phyloP scores from a whole-genome alignment of 805 yeast genomes.

The Saccharomycopsis malanga region DNA sequence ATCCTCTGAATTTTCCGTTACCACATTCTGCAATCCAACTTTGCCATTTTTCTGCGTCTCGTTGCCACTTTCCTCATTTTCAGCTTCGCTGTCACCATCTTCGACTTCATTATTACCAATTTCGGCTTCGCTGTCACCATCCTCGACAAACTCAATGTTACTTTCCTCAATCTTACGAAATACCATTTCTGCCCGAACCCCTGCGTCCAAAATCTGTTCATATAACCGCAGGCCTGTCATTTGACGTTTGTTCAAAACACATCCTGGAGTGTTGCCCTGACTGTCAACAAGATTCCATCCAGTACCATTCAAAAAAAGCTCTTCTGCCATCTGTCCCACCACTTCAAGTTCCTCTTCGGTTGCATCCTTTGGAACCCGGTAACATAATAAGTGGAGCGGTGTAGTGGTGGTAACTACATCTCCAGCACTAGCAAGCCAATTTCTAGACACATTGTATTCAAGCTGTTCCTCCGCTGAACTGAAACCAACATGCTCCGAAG shows the following conservation, averaged over 20 bases:
- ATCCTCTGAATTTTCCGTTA: conserved; percentile 26
- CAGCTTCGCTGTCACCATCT: conserved; percentile 13
- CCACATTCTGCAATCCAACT: neutral
- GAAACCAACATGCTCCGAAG: neutral
- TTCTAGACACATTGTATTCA: neutral
- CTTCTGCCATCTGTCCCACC: conserved; percentile 43
- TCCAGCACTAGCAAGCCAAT: neutral
- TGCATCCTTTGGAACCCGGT: conserved; percentile 35
- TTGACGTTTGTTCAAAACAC: conserved; percentile 55
- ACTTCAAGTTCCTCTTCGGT: neutral
- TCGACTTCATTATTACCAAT: conserved; percentile 21
- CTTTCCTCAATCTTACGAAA: conserved; percentile 62
- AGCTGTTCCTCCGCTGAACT: neutral
- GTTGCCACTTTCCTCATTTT: conserved; percentile 16
- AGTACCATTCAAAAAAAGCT: conserved; percentile 76
- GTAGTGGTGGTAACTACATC: conserved; percentile 52
- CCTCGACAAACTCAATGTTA: conserved; percentile 51
- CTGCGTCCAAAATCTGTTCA: conserved; percentile 61
- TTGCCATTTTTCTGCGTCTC: neutral
- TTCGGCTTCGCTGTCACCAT: conserved; percentile 26
- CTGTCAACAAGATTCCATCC: conserved; percentile 82
- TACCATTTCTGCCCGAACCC: conserved; percentile 81
- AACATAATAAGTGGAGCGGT: conserved; percentile 66
- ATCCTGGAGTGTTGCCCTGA: conserved; percentile 77
- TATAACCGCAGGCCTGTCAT: conserved; percentile 39